These are phyloP conservation scores for Trichoderma reesei DNA, from an alignment of 495 filamentous ascomycete genomes.

Conservation along the genomic window DNA sequence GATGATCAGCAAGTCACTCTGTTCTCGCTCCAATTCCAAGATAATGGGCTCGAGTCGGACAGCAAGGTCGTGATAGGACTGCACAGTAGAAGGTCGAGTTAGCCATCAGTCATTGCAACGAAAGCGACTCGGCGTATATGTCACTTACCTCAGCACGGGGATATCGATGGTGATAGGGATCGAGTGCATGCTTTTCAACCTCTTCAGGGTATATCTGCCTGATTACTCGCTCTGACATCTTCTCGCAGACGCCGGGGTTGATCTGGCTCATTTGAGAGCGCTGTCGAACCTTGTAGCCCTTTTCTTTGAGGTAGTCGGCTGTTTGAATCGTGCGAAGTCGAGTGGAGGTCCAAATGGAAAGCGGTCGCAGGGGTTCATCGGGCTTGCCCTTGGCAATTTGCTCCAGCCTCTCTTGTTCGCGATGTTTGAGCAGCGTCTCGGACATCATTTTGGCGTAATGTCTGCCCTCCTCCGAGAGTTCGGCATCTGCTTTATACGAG, in stretches of 20 bases:
- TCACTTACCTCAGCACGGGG: slow-evolving; percentile 83
- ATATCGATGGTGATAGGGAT: slow-evolving; percentile 96
- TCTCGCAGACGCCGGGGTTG: slow-evolving; percentile 92
- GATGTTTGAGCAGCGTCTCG: slow-evolving; percentile 68
- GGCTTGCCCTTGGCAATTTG: slow-evolving; percentile 58
- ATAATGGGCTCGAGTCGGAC: slow-evolving; percentile 98
- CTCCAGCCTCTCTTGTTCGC: slow-evolving; percentile 66
- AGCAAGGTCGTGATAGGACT: slow-evolving; percentile 97
- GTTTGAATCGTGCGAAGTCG: slow-evolving; percentile 84
- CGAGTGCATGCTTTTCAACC: slow-evolving; percentile 81
- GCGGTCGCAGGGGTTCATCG: slow-evolving; percentile 59
- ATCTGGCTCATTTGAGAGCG: slow-evolving; percentile 93
- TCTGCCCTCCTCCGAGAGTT: slow-evolving; percentile 67
- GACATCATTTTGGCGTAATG: slow-evolving; percentile 86
- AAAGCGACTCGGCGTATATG: too few relatives aligned
- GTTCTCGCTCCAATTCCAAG: slow-evolving; percentile 91
- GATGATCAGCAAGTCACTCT: slow-evolving; percentile 94
- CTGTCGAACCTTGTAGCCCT: slow-evolving; percentile 78
- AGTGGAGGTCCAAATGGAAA: slow-evolving; percentile 93
- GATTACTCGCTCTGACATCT: slow-evolving; percentile 68
- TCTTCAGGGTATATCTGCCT: slow-evolving; percentile 76
- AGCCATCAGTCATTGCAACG: slow-evolving; percentile 11
- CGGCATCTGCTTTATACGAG: slow-evolving; percentile 82
- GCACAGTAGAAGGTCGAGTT: not conserved
- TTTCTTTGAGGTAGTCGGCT: slow-evolving; percentile 62